These are phyloP conservation scores for Bipolaris cookei DNA, from an alignment of 2,329 filamentous ascomycete species.

Conservation along the genomic window DNA sequence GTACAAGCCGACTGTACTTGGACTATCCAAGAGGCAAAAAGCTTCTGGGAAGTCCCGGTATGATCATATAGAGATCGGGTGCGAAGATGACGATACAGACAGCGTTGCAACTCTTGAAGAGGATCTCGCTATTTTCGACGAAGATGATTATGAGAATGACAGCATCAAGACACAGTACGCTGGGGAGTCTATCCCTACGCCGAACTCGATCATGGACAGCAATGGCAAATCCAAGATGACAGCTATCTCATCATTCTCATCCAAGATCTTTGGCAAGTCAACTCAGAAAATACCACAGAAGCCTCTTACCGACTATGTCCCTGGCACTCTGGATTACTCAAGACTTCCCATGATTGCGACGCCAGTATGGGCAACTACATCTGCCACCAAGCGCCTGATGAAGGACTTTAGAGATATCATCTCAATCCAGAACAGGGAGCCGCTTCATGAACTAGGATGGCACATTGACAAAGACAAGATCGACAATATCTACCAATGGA, in stretches of 20 bases:
- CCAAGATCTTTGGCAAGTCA: slow-evolving; percentile 32
- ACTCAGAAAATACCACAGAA: slow-evolving; percentile 29
- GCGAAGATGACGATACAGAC: slow-evolving; percentile 46
- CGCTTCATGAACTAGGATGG: slow-evolving; percentile 77
- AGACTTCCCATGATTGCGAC: slow-evolving; percentile 68
- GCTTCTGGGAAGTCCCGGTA: slow-evolving; percentile 35
- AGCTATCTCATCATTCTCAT: slow-evolving; percentile 25
- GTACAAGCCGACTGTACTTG: slow-evolving; percentile 25
- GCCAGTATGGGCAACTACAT: slow-evolving; percentile 68
- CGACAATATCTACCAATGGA: slow-evolving; percentile 86
- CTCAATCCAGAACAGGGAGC: slow-evolving; percentile 66
- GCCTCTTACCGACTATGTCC: slow-evolving; percentile 66
- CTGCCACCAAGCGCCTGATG: slow-evolving; percentile 68
- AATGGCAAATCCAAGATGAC: slow-evolving; percentile 38
- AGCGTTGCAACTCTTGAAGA: slow-evolving; percentile 60
- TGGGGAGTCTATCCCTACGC: slow-evolving; percentile 30
- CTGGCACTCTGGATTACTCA: slow-evolving; percentile 68
- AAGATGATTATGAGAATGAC: slow-evolving; percentile 18
- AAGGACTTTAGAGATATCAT: slow-evolving; percentile 69
- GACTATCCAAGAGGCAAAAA: slow-evolving; percentile 37
- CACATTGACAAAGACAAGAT: slow-evolving; percentile 73
- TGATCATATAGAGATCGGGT: slow-evolving; percentile 49
- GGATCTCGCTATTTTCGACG: slow-evolving; percentile 53
- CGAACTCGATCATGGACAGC: slow-evolving; percentile 31
- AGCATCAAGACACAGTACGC: slow-evolving; percentile 12